Evolutionary conservation across 495 filamentous ascomycete genomes (phyloP).

Genomic region (Penicillium taxi): DNA sequence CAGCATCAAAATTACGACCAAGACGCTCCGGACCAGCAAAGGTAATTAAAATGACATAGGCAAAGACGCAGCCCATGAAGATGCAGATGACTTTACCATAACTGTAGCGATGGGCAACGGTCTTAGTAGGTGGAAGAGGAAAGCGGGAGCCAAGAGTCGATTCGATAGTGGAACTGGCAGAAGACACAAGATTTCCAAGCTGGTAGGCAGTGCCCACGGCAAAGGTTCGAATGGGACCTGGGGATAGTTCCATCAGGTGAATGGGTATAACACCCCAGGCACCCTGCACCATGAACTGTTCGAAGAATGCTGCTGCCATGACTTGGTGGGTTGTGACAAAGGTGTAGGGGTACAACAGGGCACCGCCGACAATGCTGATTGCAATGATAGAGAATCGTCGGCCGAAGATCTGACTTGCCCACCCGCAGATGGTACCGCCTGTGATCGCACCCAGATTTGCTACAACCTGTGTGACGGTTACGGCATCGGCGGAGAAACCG

Average conservation of each 20-base stretch:
- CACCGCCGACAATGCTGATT: constrained; percentile 68
- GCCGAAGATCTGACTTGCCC: constrained; percentile 72
- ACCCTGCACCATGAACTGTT: constrained; percentile 84
- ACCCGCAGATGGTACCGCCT: constrained; percentile 71
- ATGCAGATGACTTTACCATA: constrained; percentile 91
- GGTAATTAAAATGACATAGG: constrained; percentile 67
- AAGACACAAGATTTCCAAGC: constrained; percentile 75
- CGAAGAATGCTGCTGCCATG: constrained; percentile 82
- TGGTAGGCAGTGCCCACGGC: constrained; percentile 79
- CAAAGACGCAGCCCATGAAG: constrained; percentile 89
- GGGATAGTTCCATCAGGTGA: constrained; percentile 81
- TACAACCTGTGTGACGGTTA: constrained; percentile 79
- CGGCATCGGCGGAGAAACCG: constrained; percentile 57
- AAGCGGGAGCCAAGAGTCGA: constrained; percentile 74
- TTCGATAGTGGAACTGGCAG: constrained; percentile 76
- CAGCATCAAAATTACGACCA: constrained; percentile 56
- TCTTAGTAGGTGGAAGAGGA: constrained; percentile 53
- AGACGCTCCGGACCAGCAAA: constrained; percentile 71
- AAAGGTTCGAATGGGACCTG: constrained; percentile 74
- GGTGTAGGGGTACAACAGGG: constrained; percentile 74
- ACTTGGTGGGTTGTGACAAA: constrained; percentile 53
- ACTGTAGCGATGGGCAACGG: constrained; percentile 50
- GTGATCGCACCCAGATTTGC: constrained; percentile 75
- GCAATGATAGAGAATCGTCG: constrained; percentile 74
- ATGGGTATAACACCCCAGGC: constrained; percentile 82